Base-by-base conservation (phyloP, 2,329 filamentous ascomycete species). In the Ophiognomonia clavigignenti-juglandacearum region DNA sequence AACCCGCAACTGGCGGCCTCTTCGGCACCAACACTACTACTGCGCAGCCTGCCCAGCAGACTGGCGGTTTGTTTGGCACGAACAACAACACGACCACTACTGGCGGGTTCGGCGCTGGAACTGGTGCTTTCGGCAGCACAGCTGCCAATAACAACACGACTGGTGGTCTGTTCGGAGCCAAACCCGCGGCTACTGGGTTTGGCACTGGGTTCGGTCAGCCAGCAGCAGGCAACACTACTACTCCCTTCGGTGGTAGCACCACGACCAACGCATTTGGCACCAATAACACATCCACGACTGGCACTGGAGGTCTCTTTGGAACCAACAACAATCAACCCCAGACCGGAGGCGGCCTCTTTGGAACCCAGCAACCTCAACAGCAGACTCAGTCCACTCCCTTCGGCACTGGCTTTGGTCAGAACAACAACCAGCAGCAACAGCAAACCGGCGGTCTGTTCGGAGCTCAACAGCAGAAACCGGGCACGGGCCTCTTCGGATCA, bases 41-140 rank as follows among this genome's bases (percentile, higher is more conserved):
- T 7, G 39, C 46, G 11, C 57, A 59, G 46, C 56, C 54, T 26
- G 52, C 57, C 7, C 54, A 56, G 46, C 54, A 56, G 45, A 43
- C 53, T 3, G 60, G 62, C 19, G 61, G 64, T 23, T 54, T 74
- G 0, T 75, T 52, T 38, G 50, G 50, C 44, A 45, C 27, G n/a
- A 41, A 48, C 41, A 43, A 43, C 34, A 52, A 52, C 36, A 14
- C 36, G 14, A 39, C 6, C 36, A 39, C 36, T 62, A 14, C 63
- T 54, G 61, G 34, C 53, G 61, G 13, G 66, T 65, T 52, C 59
- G 54, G 34, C 23, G 40, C 45, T 19, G 38, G 36, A 47, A 50
- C 16, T 27, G 16, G 19, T 31, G 19, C 34, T 13, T 45, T 45
- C 11, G 43, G 43, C 24, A 49, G 43, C 35, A 49, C 45, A n/a